A percentile compares a stretch with the other conserved stretches of the same genome.
Evolutionary conservation across 139 green algal genomes (phyloP).

Genomic region (Micractinium conductrix): DNA sequence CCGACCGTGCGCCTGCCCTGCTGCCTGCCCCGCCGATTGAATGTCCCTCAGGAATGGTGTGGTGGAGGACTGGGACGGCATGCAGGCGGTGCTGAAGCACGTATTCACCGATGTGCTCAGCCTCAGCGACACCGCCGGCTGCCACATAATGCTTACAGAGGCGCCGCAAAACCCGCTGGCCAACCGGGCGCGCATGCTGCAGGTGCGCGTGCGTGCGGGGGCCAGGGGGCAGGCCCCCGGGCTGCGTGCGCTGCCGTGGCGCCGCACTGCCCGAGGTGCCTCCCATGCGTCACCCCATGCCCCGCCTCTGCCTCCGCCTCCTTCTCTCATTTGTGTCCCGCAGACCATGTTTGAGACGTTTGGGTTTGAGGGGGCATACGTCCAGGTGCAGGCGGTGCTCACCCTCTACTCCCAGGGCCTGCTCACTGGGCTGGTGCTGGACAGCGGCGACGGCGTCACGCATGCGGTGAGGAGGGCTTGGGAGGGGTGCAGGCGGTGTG

Average conservation of each 20-base stretch:
- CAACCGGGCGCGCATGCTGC: constrained; percentile 19
- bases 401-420: constrained; percentile 83
- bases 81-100: constrained; percentile 74
- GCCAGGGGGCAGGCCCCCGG: no score
- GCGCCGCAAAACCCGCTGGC: constrained; percentile 2
- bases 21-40: neutral
- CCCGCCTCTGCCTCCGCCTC: neutral
- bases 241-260: neutral
- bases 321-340: neutral
- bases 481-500: no score
- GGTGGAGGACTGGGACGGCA: constrained; percentile 79
- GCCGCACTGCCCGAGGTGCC: no score
- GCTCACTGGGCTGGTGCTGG: constrained; percentile 84
- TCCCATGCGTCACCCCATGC: no score
- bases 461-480: no score
- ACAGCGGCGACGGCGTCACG: constrained; percentile 80
- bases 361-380: constrained; percentile 1
- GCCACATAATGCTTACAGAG: constrained; percentile 27
- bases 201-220: neutral
- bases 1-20: neutral
- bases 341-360: constrained; percentile 24
- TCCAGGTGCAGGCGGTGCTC: constrained; percentile 79
- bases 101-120: constrained; percentile 41
- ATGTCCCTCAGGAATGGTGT: constrained; percentile 25
- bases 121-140: constrained; percentile 28